Evolutionary conservation across 805 yeast species (phyloP), one percentile per base, ranked within the genome.

Genomic region (Yarrowia porcina): DNA sequence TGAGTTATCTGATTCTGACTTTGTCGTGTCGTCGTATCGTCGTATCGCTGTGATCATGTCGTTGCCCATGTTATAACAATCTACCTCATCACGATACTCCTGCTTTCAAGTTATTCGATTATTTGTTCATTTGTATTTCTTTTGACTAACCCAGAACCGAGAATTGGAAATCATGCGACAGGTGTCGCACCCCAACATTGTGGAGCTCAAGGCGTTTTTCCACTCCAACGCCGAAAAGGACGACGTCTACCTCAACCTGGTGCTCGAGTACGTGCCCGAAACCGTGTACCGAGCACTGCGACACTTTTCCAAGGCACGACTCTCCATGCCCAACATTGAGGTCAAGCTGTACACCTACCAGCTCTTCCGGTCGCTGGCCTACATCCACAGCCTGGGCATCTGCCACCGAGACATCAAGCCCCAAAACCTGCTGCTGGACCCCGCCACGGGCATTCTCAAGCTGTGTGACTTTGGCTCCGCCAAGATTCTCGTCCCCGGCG

Each of bases 401-500:
- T 94, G 99, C 74, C 99, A 94, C 74, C 83, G 97, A 69, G 97
- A 90, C 75, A 90, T 90, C 68, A 90, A 90, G 74, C 97, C 97
- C 2, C 96, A 90, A 71, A 90, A 90, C 75, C 79, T 90, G 68
- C 80, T 90, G 67, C 89, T 93, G 65, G 92, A 94, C 75, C 97
- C 97, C 30, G 80, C 82, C 41, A 82, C 87, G 8, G 96, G 96
- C 13, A 83, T 89, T 61, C 82, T 96, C 66, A 94, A 93, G 77
- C 81, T 94, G 52, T 94, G 99, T 76, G 99, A 94, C 77, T 93
- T 94, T 74, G 99, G 99, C 8, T 84, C 92, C 5, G 99, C 99
- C 18, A 94, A 94, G 75, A 87, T 89, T 61, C 81, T 94, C 63
- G 89, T 88, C 49, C 94, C 97, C 8, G 80, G 82, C 4, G 98